Evolutionary conservation across 208 protist genomes (phyloP).

Genomic region (Leptomonas seymouri): DNA sequence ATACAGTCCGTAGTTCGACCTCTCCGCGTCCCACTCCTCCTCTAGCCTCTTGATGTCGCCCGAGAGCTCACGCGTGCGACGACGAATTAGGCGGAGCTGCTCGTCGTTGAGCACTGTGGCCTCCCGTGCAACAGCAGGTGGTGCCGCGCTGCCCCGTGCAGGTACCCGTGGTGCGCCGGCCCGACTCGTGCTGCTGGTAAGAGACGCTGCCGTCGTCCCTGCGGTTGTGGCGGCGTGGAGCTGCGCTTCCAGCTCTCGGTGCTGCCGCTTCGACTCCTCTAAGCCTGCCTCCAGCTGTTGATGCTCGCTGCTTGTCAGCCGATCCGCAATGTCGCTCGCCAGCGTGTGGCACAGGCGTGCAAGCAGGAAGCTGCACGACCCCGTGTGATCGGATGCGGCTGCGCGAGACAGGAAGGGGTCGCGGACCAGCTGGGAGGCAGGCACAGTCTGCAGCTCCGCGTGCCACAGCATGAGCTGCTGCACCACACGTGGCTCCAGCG

Average conservation of each 20-base stretch:
- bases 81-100: conserved; percentile 46
- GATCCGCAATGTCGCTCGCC: conserved; percentile 50
- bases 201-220: background rate
- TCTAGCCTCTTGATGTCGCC: conserved; percentile 60
- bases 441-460: conserved; percentile 44
- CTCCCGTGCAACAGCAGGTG: background rate
- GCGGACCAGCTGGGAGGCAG: conserved; percentile 73
- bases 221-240: conserved; percentile 19
- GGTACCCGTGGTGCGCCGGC: background rate
- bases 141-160: background rate
- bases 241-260: conserved; percentile 38
- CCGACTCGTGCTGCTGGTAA: background rate
- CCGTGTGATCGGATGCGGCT: conserved; percentile 49
- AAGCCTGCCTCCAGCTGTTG: conserved; percentile 51
- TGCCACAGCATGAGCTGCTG: conserved; percentile 68
- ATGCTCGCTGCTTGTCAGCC: conserved; percentile 54
- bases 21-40: conserved; percentile 46
- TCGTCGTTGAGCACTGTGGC: conserved; percentile 31
- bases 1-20: conserved; percentile 62
- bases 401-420: conserved; percentile 61
- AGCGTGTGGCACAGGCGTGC: conserved; percentile 67
- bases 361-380: conserved; percentile 61
- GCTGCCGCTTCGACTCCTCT: conserved; percentile 37
- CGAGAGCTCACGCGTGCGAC: conserved; percentile 54
- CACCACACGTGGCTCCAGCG: conserved; percentile 44